These are phyloP conservation scores for Candida methanosorbosa DNA, from an alignment of 805 yeast genomes.

Conservation along the genomic window DNA sequence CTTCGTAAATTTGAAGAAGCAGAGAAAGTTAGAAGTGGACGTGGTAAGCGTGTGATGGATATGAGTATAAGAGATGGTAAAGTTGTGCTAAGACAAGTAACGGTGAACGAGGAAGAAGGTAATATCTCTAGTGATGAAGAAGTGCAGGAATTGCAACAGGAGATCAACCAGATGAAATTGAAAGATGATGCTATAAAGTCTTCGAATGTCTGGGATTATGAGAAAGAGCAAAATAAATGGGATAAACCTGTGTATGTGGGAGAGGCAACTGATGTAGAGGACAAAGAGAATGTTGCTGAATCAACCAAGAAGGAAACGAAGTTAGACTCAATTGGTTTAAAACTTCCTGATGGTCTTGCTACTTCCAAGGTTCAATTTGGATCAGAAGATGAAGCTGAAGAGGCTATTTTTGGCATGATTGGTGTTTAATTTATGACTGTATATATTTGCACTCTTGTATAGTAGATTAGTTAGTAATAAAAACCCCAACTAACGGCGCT, in stretches of 20 bases:
- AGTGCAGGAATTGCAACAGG: slow-evolving; percentile 23
- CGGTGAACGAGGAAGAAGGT: slow-evolving; percentile 12
- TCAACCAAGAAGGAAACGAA: slow-evolving; percentile 8
- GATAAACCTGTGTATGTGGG: slow-evolving; percentile 28
- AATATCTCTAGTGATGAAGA: slow-evolving; percentile 27
- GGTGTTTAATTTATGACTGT: neutral
- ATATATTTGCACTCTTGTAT: neutral
- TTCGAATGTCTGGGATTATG: slow-evolving; percentile 50
- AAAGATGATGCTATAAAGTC: slow-evolving; percentile 24
- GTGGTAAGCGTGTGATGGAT: slow-evolving; percentile 67
- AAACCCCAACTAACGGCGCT: no score
- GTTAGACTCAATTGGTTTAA: slow-evolving; percentile 3
- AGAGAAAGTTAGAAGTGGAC: slow-evolving; percentile 54
- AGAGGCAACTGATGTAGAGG: neutral
- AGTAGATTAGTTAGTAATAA: no score
- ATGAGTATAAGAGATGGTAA: slow-evolving; percentile 78
- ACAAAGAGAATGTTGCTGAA: slow-evolving; percentile 1
- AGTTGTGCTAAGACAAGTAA: slow-evolving; percentile 52
- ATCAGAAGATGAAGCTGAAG: slow-evolving; percentile 20
- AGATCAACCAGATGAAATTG: slow-evolving; percentile 27
- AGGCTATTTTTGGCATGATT: slow-evolving; percentile 12
- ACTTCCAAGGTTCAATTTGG: slow-evolving; percentile 20
- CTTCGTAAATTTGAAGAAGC: slow-evolving; percentile 53
- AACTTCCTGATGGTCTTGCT: no score
- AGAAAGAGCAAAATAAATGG: slow-evolving; percentile 46